Conservation (phyloP, 257 asterid genomes). For the Gynochthodes officinalis region DNA sequence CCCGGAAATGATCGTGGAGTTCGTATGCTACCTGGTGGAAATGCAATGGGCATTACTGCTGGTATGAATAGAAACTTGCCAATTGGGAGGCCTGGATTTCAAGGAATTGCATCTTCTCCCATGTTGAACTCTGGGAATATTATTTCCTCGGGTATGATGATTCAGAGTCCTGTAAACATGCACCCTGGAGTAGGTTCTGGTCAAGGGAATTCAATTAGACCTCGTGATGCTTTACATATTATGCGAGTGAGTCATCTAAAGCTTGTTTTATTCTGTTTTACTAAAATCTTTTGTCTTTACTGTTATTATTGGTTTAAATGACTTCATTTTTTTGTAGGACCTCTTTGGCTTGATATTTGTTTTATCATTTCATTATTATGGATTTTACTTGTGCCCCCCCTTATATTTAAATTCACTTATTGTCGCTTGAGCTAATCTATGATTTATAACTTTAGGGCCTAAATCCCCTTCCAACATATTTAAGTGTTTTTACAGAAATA, state of each 20-base stretch:
- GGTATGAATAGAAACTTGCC: constrained; percentile 65
- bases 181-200: constrained; percentile 62
- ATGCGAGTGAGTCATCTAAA: constrained; percentile 58
- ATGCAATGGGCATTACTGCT: constrained; percentile 51
- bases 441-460: background rate
- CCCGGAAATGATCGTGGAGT: constrained; percentile 71
- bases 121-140: constrained; percentile 56
- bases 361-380: background rate
- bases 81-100: constrained; percentile 71
- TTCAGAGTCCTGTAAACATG: constrained; percentile 49
- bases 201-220: constrained; percentile 67
- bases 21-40: constrained; percentile 64
- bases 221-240: constrained; percentile 62
- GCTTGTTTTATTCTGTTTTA: constrained; percentile 6
- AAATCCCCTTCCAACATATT: background rate
- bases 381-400: background rate
- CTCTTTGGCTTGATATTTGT: background rate
- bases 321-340: background rate
- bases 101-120: constrained; percentile 62
- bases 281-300: constrained; percentile 11
- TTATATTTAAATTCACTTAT: background rate
- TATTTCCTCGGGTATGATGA: constrained; percentile 59
- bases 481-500: background rate
- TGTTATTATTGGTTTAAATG: background rate
- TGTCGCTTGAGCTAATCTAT: background rate